phyloP scores from a whole-genome alignment of 2,329 filamentous ascomycete species.

The Ophiostoma perfectum region DNA sequence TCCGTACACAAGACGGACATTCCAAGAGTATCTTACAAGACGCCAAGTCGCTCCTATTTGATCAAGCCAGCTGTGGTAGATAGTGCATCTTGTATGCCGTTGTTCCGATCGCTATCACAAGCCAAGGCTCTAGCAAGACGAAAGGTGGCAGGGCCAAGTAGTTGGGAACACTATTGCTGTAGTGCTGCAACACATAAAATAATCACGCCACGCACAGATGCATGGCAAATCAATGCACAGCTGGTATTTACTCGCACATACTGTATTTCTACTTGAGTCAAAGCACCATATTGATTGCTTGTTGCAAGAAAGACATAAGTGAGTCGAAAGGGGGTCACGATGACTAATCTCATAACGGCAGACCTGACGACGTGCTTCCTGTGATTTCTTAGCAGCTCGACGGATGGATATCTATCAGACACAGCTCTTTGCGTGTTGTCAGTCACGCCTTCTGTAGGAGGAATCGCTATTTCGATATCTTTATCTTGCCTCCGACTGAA shows the following conservation, averaged over 20 bases:
- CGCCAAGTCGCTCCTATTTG: too few relatives aligned
- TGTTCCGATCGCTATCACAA: background rate
- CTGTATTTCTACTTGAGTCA: background rate
- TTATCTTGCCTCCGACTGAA: background rate
- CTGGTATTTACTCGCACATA: background rate
- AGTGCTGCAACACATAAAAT: background rate
- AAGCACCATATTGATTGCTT: background rate
- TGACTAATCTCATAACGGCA: background rate
- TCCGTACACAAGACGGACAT: too few relatives aligned
- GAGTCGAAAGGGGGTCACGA: too few relatives aligned
- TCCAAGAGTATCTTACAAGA: too few relatives aligned
- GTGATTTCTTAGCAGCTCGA: background rate
- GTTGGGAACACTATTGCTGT: background rate
- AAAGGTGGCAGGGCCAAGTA: conserved; percentile 1
- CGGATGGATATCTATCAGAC: background rate
- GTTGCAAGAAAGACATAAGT: too few relatives aligned
- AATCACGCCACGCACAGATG: background rate
- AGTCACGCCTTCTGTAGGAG: too few relatives aligned
- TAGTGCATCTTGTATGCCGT: background rate
- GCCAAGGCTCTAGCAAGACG: background rate
- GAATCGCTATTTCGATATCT: background rate
- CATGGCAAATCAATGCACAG: background rate
- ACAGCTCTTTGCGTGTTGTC: background rate
- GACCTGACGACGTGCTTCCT: background rate
- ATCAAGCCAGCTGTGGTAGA: too few relatives aligned